Evolutionary conservation across 495 filamentous ascomycete genomes (phyloP), one percentile per base, ranked within the genome.

Genomic region (Penicillium coffeae): DNA sequence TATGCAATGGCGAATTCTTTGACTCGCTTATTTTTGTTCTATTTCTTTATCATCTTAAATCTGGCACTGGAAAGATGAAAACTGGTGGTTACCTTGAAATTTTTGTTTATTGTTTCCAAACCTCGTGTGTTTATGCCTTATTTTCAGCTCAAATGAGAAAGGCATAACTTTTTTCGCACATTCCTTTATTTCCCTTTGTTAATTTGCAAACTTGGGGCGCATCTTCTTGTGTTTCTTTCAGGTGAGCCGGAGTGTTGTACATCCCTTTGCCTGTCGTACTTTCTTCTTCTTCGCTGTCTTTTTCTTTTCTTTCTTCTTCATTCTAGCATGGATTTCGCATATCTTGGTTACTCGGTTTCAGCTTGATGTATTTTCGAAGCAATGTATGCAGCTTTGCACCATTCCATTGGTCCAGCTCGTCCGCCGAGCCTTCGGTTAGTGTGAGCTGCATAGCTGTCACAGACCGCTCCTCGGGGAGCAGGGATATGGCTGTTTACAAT

Each of bases 1-100:
- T 69, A 63, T 67, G 62, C 69, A 66, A 66, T 56, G 59, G 64
- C 60, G 60, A 58, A 60, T 47, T 37, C 48, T 41, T 48, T 46
- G 44, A 61, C 46, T 13, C 20, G 32, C 50, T 47, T 47, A 50
- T 59, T 55, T 56, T 42, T 48, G 44, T 53, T 56, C 52, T 47
- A 18, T 46, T 55, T 52, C 27, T 48, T 36, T 40, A 7, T 50
- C 21, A n/a, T n/a, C 20, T 45, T 25, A 10, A 36, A 36, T 8
- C 36, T 53, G 47, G 43, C 21, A 35, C 33, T 33, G 42, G 36
- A 34, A 37, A 45, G 21, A 40, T 48, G 48, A 52, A n/a, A n/a
- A n/a, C n/a, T n/a, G n/a, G n/a, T n/a, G n/a, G n/a, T n/a, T n/a
- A n/a, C n/a, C n/a, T n/a, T n/a, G n/a, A n/a, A n/a, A n/a, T n/a